A percentile compares a stretch with the other conserved stretches of the same genome.
These are phyloP conservation scores for Beauveria medogensis DNA, from an alignment of 2,329 filamentous ascomycete genomes.

Conservation along the genomic window DNA sequence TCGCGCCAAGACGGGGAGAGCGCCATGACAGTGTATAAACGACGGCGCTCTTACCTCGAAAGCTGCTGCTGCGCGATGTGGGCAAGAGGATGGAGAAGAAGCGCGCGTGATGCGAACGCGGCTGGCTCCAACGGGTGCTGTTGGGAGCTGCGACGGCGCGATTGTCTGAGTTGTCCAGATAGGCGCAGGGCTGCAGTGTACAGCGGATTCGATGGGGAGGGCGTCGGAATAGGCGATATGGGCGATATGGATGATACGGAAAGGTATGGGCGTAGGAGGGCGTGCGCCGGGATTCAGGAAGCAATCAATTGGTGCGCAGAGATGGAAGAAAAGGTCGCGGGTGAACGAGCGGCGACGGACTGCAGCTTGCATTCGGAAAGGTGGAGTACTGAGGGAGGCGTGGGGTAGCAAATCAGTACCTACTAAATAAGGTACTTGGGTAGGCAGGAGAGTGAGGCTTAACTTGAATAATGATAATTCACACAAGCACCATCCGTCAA, in stretches of 20 bases:
- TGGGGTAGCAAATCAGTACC: neutral
- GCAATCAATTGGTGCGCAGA: constrained; percentile 9
- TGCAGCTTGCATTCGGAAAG: neutral
- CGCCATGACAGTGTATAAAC: neutral
- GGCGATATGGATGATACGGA: too few relatives aligned
- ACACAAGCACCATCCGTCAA: too few relatives aligned
- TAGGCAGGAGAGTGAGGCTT: neutral
- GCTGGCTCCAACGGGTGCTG: neutral
- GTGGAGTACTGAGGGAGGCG: constrained; percentile 3
- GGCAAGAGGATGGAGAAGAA: neutral
- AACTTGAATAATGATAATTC: too few relatives aligned
- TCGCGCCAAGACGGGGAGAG: neutral
- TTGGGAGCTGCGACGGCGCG: neutral
- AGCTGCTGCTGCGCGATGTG: neutral
- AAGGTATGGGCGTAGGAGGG: neutral
- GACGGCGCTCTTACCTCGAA: neutral
- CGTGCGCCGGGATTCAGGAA: neutral
- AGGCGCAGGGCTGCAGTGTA: constrained; percentile 3
- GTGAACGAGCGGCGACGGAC: neutral
- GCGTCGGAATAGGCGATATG: neutral
- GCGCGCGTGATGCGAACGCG: neutral
- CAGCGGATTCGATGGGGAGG: neutral
- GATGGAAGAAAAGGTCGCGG: neutral
- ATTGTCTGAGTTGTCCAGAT: neutral
- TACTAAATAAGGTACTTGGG: neutral